Evolutionary conservation across 2,329 filamentous ascomycete genomes (phyloP), one percentile per base, ranked within the genome.

Genomic region (Ophiocordyceps sinensis): DNA sequence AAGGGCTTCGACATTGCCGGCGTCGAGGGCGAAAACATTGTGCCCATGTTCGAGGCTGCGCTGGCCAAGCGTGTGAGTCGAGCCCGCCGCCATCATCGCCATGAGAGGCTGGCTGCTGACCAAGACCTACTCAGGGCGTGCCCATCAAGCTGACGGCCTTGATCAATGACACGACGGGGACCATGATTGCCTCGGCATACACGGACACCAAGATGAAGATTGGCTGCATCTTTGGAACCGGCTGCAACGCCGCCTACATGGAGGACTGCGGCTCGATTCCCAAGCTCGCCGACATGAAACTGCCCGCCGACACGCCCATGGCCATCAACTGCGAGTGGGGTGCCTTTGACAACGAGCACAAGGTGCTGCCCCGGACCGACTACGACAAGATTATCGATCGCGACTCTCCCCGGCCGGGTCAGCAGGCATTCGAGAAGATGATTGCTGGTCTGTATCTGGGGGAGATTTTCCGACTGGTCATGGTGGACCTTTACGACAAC

Each of bases 241-340:
- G 91, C 44, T 95, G 91, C 67, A 98, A 98, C 56, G 91, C 89
- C 34, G 91, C 91, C 32, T 98, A 98, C 68, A 94, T 98, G 83
- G 91, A 98, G 64, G 66, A 93, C 55, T 85, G 77, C 48, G 87
- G 86, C 49, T 85, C 82, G 12, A 86, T 98, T 49, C 89, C 88
- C 49, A 98, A 98, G 71, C 77, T 98, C 41, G 85, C 83, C 11
- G 79, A 95, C 65, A 75, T 94, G 71, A 91, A 93, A 54, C 75
- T 96, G 31, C 83, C 87, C 39, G 70, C 85, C 0, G 79, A 91
- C 46, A 78, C 78, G 45, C 86, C 82, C 37, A 93, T 95, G 72
- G 87, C 86, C 40, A 94, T 96, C 67, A 95, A 95, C 70, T 95
- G 88, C 68, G 89, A 96, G 62, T 95, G 88, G 75, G 89, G 89